These are phyloP conservation scores for Physcia stellaris DNA, from an alignment of 495 filamentous ascomycete genomes.

Conservation along the genomic window DNA sequence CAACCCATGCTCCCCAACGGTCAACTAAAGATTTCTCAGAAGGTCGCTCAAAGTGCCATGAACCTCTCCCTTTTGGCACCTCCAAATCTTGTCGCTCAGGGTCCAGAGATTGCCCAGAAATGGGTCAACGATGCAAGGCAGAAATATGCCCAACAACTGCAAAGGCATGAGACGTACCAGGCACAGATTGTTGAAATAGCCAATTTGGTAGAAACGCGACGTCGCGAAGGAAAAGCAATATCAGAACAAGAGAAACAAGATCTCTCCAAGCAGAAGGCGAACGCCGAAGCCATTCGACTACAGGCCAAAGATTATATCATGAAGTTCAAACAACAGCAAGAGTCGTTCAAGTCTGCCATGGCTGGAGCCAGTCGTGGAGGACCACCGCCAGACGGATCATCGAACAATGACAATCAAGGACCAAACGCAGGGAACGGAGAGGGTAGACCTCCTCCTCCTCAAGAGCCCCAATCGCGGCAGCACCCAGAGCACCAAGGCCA, in stretches of 20 bases:
- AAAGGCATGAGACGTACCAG: slow-evolving; percentile 37
- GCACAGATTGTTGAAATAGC: slow-evolving; percentile 12
- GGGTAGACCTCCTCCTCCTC: neutral
- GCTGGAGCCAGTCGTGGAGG: slow-evolving; percentile 3
- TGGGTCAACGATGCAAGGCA: slow-evolving; percentile 39
- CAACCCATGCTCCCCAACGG: slow-evolving; percentile 12
- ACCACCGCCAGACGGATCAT: neutral
- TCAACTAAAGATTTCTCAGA: slow-evolving; percentile 6
- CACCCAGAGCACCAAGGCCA: slow-evolving; percentile 24
- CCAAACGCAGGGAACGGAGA: slow-evolving; percentile 4
- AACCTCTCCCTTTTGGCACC: slow-evolving; percentile 33
- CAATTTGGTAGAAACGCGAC: slow-evolving; percentile 25
- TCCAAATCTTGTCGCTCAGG: slow-evolving; percentile 23
- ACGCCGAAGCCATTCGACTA: slow-evolving; percentile 26
- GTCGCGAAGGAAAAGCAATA: slow-evolving; percentile 23
- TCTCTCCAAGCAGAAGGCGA: slow-evolving; percentile 26
- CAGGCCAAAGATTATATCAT: slow-evolving; percentile 32
- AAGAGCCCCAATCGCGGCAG: slow-evolving; percentile 1
- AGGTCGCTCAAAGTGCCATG: slow-evolving; percentile 26
- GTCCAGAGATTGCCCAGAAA: slow-evolving; percentile 29
- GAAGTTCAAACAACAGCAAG: slow-evolving; percentile 33
- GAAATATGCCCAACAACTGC: slow-evolving; percentile 37
- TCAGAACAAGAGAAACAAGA: slow-evolving; percentile 30
- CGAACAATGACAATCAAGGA: slow-evolving; percentile 20
- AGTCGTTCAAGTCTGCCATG: slow-evolving; percentile 20